These are phyloP conservation scores for Asclepias syriaca DNA, from an alignment of 257 asterid genomes.

Conservation along the genomic window DNA sequence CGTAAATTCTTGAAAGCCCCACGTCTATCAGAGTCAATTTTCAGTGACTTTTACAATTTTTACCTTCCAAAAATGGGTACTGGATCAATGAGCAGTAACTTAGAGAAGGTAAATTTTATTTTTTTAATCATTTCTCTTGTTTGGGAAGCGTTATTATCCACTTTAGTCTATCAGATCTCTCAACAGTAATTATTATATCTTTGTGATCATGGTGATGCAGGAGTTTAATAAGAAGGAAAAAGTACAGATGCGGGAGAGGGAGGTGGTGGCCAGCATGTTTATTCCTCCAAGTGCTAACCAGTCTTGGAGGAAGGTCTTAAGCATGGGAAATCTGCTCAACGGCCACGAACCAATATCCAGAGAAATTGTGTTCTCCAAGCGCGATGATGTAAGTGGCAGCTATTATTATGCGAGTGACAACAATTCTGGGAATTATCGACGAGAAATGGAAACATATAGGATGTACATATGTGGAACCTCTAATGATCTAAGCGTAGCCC, in stretches of 20 bases:
- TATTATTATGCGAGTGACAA: constrained; percentile 43
- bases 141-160: background rate
- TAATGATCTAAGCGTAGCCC: constrained; percentile 84
- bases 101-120: constrained; percentile 42
- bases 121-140: background rate
- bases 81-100: constrained; percentile 34
- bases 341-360: constrained; percentile 87
- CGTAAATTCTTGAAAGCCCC: constrained; percentile 71
- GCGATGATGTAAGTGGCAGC: constrained; percentile 57
- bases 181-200: background rate
- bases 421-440: constrained; percentile 34
- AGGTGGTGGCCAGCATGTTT: constrained; percentile 64
- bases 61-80: constrained; percentile 72
- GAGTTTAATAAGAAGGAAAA: constrained; percentile 51
- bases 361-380: constrained; percentile 77
- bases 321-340: constrained; percentile 94
- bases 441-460: constrained; percentile 76
- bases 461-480: constrained; percentile 85
- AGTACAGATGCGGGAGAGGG: constrained; percentile 49
- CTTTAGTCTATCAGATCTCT: background rate
- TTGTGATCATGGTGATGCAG: constrained; percentile 21
- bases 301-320: constrained; percentile 89
- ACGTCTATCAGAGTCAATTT: constrained; percentile 59
- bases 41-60: constrained; percentile 52
- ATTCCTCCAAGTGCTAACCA: constrained; percentile 80